Evolutionary conservation across 164 flowering plant species (phyloP).

Genomic region (Chloranthus sessilifolius): DNA sequence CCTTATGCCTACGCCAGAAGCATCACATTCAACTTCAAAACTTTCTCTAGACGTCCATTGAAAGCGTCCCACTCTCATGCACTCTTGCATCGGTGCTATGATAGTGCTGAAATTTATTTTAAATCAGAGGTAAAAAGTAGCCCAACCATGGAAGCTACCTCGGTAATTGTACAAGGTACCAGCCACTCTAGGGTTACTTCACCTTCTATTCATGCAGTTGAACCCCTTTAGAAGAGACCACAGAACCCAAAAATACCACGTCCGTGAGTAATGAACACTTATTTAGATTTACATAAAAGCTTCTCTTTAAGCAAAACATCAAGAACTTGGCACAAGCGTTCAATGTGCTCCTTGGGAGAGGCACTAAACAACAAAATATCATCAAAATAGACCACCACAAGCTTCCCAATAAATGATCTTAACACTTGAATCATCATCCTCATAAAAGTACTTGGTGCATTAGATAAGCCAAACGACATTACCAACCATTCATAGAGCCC

Average conservation of each 20-base stretch:
- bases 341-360: background rate
- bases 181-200: background rate
- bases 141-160: background rate
- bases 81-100: background rate
- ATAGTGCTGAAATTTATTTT: background rate
- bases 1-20: too few species aligned
- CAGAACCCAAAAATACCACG: background rate
- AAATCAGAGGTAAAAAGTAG: background rate
- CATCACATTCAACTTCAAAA: too few species aligned
- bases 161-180: background rate
- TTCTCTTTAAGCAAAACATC: background rate
- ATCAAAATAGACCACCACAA: slow-evolving; percentile 1
- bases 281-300: background rate
- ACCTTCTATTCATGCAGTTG: background rate
- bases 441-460: slow-evolving; percentile 2
- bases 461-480: slow-evolving; percentile 1
- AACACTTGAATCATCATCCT: background rate
- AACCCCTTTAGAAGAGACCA: background rate
- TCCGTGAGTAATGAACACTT: background rate
- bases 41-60: too few species aligned
- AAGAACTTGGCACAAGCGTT: background rate
- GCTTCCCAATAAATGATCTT: background rate
- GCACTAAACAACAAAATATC: background rate
- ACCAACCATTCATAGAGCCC: slow-evolving; percentile 5
- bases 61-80: background rate